A percentile compares a stretch with the other conserved stretches of the same genome.
Evolutionary conservation across 208 protist genomes (phyloP).

Genomic region (Trypanosoma cruzi): DNA sequence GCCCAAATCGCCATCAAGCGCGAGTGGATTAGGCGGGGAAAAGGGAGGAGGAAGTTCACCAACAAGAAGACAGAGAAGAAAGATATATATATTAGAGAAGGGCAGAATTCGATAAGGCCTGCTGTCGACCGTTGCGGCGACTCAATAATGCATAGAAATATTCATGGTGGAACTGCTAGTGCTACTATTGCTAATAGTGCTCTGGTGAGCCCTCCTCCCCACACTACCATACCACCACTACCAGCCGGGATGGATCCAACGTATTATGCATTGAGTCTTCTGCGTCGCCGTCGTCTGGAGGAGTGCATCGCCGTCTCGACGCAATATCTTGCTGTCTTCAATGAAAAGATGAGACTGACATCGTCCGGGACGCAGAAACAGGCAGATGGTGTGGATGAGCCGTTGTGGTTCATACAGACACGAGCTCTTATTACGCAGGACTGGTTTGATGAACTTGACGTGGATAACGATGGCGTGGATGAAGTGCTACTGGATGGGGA

Average conservation of each 20-base stretch:
- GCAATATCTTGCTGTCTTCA: constrained; percentile 54
- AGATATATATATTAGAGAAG: no score
- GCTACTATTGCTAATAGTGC: neutral
- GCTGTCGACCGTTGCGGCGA: no score
- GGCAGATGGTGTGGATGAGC: constrained; percentile 40
- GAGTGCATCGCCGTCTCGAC: constrained; percentile 80
- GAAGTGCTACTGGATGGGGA: constrained; percentile 93
- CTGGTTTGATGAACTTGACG: constrained; percentile 96
- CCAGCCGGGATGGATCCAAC: constrained; percentile 88
- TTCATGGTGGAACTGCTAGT: neutral
- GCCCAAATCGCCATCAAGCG: no score
- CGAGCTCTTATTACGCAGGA: constrained; percentile 89
- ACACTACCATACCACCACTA: constrained; percentile 9
- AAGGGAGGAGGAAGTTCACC: no score
- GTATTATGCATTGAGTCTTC: constrained; percentile 88
- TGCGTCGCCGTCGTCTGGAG: constrained; percentile 86
- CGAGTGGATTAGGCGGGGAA: no score
- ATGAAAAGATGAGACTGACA: neutral
- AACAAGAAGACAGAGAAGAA: no score
- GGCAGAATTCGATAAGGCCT: no score
- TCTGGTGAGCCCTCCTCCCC: neutral
- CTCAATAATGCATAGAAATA: neutral
- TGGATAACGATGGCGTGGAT: constrained; percentile 95
- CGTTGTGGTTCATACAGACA: constrained; percentile 94
- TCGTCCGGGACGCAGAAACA: neutral